phyloP scores from a whole-genome alignment of 2,329 filamentous ascomycete genomes.

The Elsinoe ampelina region DNA sequence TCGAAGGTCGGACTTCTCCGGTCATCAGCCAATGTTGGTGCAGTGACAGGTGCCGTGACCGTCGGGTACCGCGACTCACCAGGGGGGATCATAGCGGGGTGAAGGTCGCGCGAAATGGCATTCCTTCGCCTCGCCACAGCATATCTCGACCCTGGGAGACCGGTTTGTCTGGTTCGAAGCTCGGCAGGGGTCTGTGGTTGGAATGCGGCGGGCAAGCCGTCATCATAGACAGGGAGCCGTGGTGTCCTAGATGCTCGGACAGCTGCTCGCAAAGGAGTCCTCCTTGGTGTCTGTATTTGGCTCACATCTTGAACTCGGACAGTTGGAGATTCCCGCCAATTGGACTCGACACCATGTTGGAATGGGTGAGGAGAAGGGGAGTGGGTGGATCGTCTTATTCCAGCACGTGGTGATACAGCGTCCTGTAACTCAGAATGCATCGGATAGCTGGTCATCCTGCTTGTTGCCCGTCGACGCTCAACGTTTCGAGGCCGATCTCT shows the following conservation, averaged over 20 bases:
- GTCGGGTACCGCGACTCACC: constrained; percentile 10
- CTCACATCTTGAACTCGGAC: background rate
- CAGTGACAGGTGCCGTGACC: background rate
- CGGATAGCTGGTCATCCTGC: background rate
- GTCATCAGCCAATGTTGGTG: background rate
- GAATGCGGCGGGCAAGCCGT: constrained; percentile 19
- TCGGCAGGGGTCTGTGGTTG: constrained; percentile 31
- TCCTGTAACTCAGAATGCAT: background rate
- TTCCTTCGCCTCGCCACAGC: background rate
- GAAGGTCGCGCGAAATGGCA: background rate
- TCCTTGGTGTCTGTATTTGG: background rate
- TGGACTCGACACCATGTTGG: no score
- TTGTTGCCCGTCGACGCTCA: background rate
- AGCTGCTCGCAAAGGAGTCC: background rate
- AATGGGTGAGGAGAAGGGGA: no score
- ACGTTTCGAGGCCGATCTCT: no score
- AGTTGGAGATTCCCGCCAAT: no score
- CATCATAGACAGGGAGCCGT: constrained; percentile 25
- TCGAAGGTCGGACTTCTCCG: background rate
- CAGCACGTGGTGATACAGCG: background rate
- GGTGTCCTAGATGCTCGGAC: constrained; percentile 15
- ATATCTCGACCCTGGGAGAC: constrained; percentile 16
- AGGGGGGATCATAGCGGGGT: constrained; percentile 9
- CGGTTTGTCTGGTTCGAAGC: constrained; percentile 16
- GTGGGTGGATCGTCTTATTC: no score